Evolutionary conservation across 2,329 filamentous ascomycete genomes (phyloP).

Genomic region (Nannizzia gypsea): DNA sequence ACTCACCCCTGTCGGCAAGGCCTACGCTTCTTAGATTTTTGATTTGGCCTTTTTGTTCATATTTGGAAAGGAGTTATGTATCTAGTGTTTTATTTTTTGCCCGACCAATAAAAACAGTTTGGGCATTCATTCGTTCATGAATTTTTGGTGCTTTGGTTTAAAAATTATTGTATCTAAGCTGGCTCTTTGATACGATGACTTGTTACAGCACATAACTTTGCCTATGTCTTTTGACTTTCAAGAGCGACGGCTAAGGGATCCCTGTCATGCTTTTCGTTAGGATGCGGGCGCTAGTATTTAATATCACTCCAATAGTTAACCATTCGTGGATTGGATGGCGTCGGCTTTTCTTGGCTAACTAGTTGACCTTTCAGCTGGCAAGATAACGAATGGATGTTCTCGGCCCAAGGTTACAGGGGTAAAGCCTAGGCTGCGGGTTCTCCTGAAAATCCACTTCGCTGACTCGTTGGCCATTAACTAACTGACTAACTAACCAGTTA

Average conservation of each 20-base stretch:
- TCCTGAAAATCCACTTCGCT: too few species aligned
- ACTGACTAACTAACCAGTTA: too few species aligned
- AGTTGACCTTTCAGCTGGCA: too few species aligned
- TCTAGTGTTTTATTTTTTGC: background rate
- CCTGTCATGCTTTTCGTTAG: background rate
- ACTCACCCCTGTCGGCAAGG: slow-evolving; percentile 19
- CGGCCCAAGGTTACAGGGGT: too few species aligned
- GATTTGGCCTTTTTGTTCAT: background rate
- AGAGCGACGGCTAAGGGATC: background rate
- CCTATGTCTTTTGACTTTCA: background rate
- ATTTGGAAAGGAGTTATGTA: slow-evolving; percentile 3
- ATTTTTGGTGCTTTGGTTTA: background rate
- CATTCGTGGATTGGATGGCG: too few species aligned
- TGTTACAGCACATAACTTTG: background rate
- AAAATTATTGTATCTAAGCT: slow-evolving; percentile 1
- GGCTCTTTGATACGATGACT: background rate
- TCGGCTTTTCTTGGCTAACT: too few species aligned
- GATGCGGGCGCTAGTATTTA: too few species aligned
- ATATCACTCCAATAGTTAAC: too few species aligned
- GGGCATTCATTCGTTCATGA: slow-evolving; percentile 1
- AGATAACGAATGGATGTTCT: too few species aligned
- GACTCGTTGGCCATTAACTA: too few species aligned
- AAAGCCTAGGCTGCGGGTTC: too few species aligned
- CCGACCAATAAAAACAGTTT: background rate
- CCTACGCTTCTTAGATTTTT: slow-evolving; percentile 17